Evolutionary conservation across 768 basidiomycete species (phyloP), one percentile per base, ranked within the genome.

Genomic region (Tremella yokohamensis): DNA sequence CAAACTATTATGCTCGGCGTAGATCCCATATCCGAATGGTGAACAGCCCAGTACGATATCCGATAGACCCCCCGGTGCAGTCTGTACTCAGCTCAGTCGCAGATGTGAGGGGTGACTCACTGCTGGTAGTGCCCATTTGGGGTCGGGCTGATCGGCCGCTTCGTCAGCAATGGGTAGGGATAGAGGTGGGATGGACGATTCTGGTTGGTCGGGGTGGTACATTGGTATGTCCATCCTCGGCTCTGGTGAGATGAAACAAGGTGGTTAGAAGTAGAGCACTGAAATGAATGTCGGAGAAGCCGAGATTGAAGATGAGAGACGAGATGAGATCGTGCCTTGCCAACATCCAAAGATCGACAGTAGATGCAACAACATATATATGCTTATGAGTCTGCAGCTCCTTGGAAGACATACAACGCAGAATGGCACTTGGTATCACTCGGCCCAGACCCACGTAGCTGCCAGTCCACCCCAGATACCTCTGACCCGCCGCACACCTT

Each of bases 31-130:
- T 0, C 72, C 71, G 51, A 78, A 76, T 1, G 71, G 63, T 0
- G 73, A 74, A 37, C 72, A 72, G 13, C 77, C 77, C 4, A 78
- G 63, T 4, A 74, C 63, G 12, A 78, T 51, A 24, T 70, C 66
- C 2, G 74, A 72, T 3, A 65, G 45, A 11, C 9, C 18, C 25
- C 18, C 51, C 8, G 42, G 29, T 13, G 8, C 52, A 44, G 48
- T 8, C 49, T 8, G 34, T 11, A 4, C 24, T 56, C 45, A 50
- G 22, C 25, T n/a, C 11, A 6, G 20, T 20, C 45, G 26, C 12
- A 8, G 26, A 19, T 11, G 20, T 1, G 34, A 40, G 16, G 16
- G n/a, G 3, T 40, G 38, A 37, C 53, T 29, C 38, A 51, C 39
- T 8, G 34, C 12, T 15, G 11, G 16, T 25, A 52, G 16, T 12